phyloP scores from a whole-genome alignment of 768 basidiomycete genomes.

The Tephrocybe sp. region DNA sequence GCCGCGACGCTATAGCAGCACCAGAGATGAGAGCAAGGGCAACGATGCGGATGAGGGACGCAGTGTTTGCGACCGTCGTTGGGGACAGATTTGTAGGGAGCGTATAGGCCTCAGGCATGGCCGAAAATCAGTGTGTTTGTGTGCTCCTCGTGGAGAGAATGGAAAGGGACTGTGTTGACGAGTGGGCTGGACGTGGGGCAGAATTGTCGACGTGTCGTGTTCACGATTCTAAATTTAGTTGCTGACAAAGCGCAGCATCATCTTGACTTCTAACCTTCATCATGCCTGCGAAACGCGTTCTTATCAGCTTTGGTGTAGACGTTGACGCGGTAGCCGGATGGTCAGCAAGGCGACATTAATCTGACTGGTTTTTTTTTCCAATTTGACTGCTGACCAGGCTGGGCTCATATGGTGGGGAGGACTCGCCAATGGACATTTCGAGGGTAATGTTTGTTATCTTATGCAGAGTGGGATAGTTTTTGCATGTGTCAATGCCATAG shows the following conservation, averaged over 20 bases:
- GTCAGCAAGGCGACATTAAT: conserved; percentile 27
- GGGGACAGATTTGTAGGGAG: conserved; percentile 71
- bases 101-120: conserved; percentile 74
- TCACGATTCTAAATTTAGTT: conserved; percentile 15
- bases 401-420: conserved; percentile 75
- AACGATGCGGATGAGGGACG: conserved; percentile 86
- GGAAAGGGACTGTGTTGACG: not conserved
- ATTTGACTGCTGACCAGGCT: conserved; percentile 40
- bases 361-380: too few species aligned
- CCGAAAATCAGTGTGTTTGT: conserved; percentile 27
- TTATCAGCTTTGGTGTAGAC: conserved; percentile 68
- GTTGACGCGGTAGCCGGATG: conserved; percentile 80
- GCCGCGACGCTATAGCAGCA: conserved; percentile 91
- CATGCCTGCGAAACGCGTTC: conserved; percentile 52
- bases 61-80: conserved; percentile 79
- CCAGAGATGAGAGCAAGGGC: conserved; percentile 89
- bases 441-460: too few species aligned
- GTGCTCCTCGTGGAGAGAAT: conserved; percentile 14
- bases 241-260: conserved; percentile 8
- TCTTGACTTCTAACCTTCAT: not conserved
- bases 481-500: too few species aligned
- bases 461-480: too few species aligned
- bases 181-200: conserved; percentile 1
- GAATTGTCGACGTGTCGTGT: conserved; percentile 20
- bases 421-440: conserved; percentile 69